Percentiles rank a stretch among this genome's conserved stretches.
phyloP scores from a whole-genome alignment of 345 rosid species.

The Melaleuca quinquenervia region DNA sequence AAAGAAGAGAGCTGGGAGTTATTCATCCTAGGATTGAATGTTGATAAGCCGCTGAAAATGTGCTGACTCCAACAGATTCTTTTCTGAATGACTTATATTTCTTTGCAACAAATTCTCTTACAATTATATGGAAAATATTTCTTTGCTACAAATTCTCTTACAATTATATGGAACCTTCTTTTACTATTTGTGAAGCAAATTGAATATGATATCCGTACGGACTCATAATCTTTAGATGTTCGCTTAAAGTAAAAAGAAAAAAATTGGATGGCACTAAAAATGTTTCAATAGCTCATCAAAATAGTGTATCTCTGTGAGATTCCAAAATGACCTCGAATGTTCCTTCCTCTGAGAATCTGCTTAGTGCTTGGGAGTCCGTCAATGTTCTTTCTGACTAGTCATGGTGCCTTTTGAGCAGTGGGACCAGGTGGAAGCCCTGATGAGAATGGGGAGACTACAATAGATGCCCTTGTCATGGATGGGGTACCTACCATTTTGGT shows the following conservation, averaged over 20 bases:
- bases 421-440: conserved; percentile 99
- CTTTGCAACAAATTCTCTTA: not conserved
- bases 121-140: not conserved
- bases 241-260: not conserved
- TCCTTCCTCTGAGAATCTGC: not conserved
- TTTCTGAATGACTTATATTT: not conserved
- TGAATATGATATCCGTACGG: not conserved
- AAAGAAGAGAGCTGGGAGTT: not conserved
- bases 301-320: not conserved
- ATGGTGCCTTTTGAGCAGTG: conserved; percentile 27
- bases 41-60: not conserved
- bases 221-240: not conserved
- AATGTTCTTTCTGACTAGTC: not conserved
- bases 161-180: not conserved
- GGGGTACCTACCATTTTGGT: conserved; percentile 43
- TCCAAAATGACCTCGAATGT: not conserved
- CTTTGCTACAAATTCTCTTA: no score
- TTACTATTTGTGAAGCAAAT: not conserved
- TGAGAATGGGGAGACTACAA: conserved; percentile 89
- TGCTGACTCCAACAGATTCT: not conserved
- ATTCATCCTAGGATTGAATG: not conserved
- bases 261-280: not conserved
- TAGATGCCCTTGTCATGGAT: conserved; percentile 87
- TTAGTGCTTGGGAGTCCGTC: not conserved
- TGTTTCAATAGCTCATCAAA: not conserved